A percentile compares a stretch with the other conserved stretches of the same genome.
Conservation (phyloP, 495 filamentous ascomycete species). For the Thermothielavioides terrestris region DNA sequence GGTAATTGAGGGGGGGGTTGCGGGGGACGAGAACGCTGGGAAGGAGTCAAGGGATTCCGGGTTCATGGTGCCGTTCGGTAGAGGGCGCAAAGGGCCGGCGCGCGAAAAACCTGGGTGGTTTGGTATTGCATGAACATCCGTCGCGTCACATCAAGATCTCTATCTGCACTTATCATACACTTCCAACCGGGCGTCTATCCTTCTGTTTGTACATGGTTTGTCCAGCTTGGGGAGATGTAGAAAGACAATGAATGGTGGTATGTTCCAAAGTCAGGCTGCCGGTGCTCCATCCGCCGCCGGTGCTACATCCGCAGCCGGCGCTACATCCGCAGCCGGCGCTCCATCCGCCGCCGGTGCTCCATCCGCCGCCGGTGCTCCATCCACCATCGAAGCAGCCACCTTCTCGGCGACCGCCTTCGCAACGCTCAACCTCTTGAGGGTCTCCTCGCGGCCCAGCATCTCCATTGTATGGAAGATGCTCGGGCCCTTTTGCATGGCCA, state of each 20-base stretch:
- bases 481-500: constrained; percentile 51
- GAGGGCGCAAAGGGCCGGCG: background rate
- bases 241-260: too few relatives aligned
- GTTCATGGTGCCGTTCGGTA: constrained; percentile 3
- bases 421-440: constrained; percentile 41
- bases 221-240: too few relatives aligned
- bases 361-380: too few relatives aligned
- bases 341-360: too few relatives aligned
- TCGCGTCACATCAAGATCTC: background rate
- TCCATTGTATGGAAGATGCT: constrained; percentile 49
- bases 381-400: background rate
- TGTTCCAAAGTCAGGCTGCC: too few relatives aligned
- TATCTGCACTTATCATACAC: constrained; percentile 4
- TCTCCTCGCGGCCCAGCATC: constrained; percentile 55
- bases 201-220: too few relatives aligned
- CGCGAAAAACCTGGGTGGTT: background rate
- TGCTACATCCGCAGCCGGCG: too few relatives aligned
- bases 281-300: too few relatives aligned
- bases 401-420: constrained; percentile 1
- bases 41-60: background rate
- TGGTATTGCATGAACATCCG: constrained; percentile 5
- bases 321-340: too few relatives aligned
- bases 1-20: too few relatives aligned
- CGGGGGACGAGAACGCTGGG: background rate
- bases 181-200: background rate